Evolutionary conservation across 2,329 filamentous ascomycete genomes (phyloP).

Genomic region (Trichoderma endophyticum): DNA sequence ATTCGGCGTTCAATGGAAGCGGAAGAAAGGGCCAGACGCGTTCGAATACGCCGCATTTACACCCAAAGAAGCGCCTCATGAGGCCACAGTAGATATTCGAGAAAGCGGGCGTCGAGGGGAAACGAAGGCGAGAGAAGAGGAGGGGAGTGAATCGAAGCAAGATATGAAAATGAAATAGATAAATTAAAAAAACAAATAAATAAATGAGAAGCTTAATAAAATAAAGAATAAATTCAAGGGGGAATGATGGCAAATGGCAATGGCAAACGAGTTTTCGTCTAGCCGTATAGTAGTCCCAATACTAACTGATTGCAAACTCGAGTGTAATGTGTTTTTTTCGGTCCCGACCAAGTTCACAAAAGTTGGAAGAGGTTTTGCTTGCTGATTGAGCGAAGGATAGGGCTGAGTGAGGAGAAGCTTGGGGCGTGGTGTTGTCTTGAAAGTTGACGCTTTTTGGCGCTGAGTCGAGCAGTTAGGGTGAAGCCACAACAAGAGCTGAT

Average conservation of each 20-base stretch:
- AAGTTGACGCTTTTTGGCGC: not conserved
- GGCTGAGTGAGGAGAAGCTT: slow-evolving; percentile 1
- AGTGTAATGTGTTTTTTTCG: not conserved
- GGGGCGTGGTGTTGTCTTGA: not conserved
- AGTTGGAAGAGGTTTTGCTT: not conserved
- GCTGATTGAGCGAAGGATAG: not conserved
- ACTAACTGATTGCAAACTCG: not conserved
- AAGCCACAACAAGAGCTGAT: slow-evolving; percentile 5
- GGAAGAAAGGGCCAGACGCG: not conserved
- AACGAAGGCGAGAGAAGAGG: not conserved
- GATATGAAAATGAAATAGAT: not conserved
- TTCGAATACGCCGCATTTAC: not conserved
- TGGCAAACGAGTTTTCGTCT: slow-evolving; percentile 2
- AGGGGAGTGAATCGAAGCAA: slow-evolving; percentile 1
- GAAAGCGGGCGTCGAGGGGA: not conserved
- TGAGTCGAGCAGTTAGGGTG: not conserved
- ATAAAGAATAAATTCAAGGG: not conserved
- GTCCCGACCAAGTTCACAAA: not conserved
- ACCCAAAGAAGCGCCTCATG: not conserved
- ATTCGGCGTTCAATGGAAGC: not conserved
- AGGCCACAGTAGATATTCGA: not conserved
- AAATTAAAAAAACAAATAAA: not conserved
- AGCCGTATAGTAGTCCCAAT: not conserved
- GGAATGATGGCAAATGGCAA: not conserved
- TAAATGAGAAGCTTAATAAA: not conserved